Evolutionary conservation across 495 filamentous ascomycete genomes (phyloP), one percentile per base, ranked within the genome.

Genomic region (Aspergillus panamensis): DNA sequence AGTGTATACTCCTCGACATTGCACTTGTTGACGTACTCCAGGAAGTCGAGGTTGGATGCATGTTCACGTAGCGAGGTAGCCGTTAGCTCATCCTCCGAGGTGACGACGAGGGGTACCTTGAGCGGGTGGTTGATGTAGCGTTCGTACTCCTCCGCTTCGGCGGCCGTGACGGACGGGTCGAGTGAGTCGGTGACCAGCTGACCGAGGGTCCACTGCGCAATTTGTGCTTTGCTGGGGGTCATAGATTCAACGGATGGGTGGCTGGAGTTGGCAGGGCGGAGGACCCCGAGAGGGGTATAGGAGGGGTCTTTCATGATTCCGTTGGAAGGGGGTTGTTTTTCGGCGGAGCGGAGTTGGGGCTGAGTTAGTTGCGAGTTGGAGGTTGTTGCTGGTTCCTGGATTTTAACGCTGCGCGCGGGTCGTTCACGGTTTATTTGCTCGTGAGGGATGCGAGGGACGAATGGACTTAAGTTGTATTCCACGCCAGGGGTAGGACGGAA

Each of bases 41-140:
- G 63, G 59, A 93, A 86, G 56, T 94, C 90, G 2, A 82, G 72
- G 58, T 87, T 79, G 1, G 80, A 63, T 8, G 67, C 72, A 19
- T 73, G 64, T 48, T 74, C 76, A 9, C 67, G 69, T 39, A 75
- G 62, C 3, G 73, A 74, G 6, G 68, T 59, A 8, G 75, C 76
- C 0, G 78, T 75, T 20, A 78, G 69, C 42, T 82, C 78, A 43
- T 77, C 69, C 53, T 93, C 89, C 20, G 83, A 87, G 2, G 87
- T 88, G 1, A 92, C 83, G 6, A 97, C 94, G 3, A 97, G 82
- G 0, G 94, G 91, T 3, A 98, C 82, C 57, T 86, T 91, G 30
- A 93, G 85, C 8, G 94, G 93, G 69, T 97, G 94, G 50, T 84
- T 84, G 69, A 97, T 86, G 72, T 97, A 97, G n/a, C 87, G 83